Percentiles rank a stretch among this genome's conserved stretches.
phyloP scores from a whole-genome alignment of 306 rosid genomes.

The Sesbania bispinosa region DNA sequence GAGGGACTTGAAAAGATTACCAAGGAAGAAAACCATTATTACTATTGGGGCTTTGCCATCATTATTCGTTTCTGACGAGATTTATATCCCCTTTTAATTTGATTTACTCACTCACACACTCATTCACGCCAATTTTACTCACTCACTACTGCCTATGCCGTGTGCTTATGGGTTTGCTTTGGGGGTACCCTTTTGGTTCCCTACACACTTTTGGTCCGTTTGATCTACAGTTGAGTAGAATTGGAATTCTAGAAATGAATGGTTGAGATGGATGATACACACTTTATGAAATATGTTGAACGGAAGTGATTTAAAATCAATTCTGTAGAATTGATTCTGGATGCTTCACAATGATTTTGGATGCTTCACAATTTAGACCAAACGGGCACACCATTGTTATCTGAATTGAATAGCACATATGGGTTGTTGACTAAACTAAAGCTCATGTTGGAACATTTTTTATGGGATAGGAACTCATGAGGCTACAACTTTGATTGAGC shows the following conservation, averaged over 20 bases:
- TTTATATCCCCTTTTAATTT: constrained; percentile 28
- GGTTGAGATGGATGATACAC: too few species aligned
- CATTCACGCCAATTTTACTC: constrained; percentile 31
- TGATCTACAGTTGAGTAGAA: too few species aligned
- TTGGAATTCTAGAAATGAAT: too few species aligned
- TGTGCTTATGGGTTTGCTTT: constrained; percentile 27
- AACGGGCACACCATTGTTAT: constrained; percentile 3
- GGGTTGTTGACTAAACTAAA: constrained; percentile 23
- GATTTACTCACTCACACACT: constrained; percentile 33
- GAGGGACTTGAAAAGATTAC: constrained; percentile 25
- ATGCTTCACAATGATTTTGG: too few species aligned
- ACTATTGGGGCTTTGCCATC: constrained; percentile 49
- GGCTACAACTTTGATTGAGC: constrained; percentile 13
- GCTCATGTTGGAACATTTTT: constrained; percentile 1
- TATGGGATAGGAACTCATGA: constrained; percentile 29
- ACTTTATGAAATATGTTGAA: too few species aligned
- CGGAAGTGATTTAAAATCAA: too few species aligned
- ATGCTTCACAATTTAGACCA: too few species aligned
- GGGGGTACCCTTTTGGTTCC: constrained; percentile 26
- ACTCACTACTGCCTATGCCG: constrained; percentile 10
- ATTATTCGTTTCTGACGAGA: constrained; percentile 52
- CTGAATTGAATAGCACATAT: constrained; percentile 24
- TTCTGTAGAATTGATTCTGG: too few species aligned
- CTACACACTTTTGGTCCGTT: too few species aligned
- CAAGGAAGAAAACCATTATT: constrained; percentile 40